A percentile compares a stretch with the other conserved stretches of the same genome.
Evolutionary conservation across 2,329 filamentous ascomycete species (phyloP).

Genomic region (Dactylellina drechsleri): DNA sequence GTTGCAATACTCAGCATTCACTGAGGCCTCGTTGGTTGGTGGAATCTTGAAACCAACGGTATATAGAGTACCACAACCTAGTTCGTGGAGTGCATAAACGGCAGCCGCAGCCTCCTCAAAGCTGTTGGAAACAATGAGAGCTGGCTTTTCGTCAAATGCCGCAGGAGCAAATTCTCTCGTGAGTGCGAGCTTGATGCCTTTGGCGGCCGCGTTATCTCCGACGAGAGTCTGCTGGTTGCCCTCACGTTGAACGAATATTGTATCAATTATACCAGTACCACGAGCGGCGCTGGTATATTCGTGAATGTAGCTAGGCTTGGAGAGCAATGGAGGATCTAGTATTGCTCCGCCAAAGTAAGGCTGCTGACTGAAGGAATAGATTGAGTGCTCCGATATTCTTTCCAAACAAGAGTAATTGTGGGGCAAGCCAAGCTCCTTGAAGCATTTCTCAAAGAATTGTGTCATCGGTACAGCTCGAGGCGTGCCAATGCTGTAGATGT

Average conservation of each 20-base stretch:
- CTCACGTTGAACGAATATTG: slow-evolving; percentile 73
- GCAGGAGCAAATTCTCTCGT: slow-evolving; percentile 84
- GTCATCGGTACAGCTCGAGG: slow-evolving; percentile 71
- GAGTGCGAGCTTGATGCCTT: slow-evolving; percentile 82
- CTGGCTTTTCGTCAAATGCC: slow-evolving; percentile 79
- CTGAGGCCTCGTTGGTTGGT: slow-evolving; percentile 69
- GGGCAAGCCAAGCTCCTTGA: slow-evolving; percentile 84
- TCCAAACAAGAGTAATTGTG: slow-evolving; percentile 82
- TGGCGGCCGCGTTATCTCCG: slow-evolving; percentile 86
- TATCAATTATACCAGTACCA: slow-evolving; percentile 83
- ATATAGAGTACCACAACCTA: slow-evolving; percentile 65
- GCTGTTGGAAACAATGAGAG: slow-evolving; percentile 77
- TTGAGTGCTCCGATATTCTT: slow-evolving; percentile 72
- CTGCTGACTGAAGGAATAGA: slow-evolving; percentile 78
- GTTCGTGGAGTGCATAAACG: slow-evolving; percentile 79
- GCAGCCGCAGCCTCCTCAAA: slow-evolving; percentile 80
- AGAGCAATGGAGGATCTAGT: slow-evolving; percentile 76
- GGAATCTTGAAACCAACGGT: slow-evolving; percentile 56
- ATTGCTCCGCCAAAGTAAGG: slow-evolving; percentile 75
- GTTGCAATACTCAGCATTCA: slow-evolving; percentile 72
- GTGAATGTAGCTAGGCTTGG: slow-evolving; percentile 70
- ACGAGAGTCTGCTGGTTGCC: slow-evolving; percentile 69
- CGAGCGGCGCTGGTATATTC: slow-evolving; percentile 78
- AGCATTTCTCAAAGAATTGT: slow-evolving; percentile 87
- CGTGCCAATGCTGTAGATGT: slow-evolving; percentile 76